Evolutionary conservation across 768 basidiomycete genomes (phyloP).

Genomic region (Sistotremastrum niveocremeum): DNA sequence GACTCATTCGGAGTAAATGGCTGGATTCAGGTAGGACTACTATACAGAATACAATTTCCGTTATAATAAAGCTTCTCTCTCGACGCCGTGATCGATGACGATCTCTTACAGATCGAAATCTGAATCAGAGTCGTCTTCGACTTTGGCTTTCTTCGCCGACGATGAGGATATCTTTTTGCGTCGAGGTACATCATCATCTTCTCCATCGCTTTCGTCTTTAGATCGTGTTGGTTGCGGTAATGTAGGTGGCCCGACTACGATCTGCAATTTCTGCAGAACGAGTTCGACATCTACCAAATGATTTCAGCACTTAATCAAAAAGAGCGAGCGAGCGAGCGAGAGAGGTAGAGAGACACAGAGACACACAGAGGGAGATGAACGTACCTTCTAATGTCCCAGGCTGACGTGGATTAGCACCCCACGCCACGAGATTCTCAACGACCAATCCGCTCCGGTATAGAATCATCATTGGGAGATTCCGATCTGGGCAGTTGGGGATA

Average conservation of each 20-base stretch:
- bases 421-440: constrained; percentile 68
- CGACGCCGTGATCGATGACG: too few relatives aligned
- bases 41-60: too few relatives aligned
- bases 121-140: constrained; percentile 60
- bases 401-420: constrained; percentile 66
- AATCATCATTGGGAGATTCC: constrained; percentile 81
- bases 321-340: constrained; percentile 1
- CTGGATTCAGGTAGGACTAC: too few relatives aligned
- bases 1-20: too few relatives aligned
- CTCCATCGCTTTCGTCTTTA: constrained; percentile 34
- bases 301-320: constrained; percentile 25
- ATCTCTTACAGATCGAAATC: constrained; percentile 55
- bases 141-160: constrained; percentile 41
- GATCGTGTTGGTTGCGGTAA: constrained; percentile 25
- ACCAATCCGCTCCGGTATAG: constrained; percentile 91
- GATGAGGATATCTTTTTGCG: constrained; percentile 43
- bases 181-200: constrained; percentile 33
- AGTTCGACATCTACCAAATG: constrained; percentile 5
- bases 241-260: constrained; percentile 46
- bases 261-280: constrained; percentile 48
- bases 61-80: too few relatives aligned
- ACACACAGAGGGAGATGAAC: constrained; percentile 5
- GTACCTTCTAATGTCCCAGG: constrained; percentile 55
- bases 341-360: constrained; percentile 1
- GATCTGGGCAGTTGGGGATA: constrained; percentile 91